A percentile compares a stretch with the other conserved stretches of the same genome.
phyloP scores from a whole-genome alignment of 139 green algal species.

The Closterium sp. region DNA sequence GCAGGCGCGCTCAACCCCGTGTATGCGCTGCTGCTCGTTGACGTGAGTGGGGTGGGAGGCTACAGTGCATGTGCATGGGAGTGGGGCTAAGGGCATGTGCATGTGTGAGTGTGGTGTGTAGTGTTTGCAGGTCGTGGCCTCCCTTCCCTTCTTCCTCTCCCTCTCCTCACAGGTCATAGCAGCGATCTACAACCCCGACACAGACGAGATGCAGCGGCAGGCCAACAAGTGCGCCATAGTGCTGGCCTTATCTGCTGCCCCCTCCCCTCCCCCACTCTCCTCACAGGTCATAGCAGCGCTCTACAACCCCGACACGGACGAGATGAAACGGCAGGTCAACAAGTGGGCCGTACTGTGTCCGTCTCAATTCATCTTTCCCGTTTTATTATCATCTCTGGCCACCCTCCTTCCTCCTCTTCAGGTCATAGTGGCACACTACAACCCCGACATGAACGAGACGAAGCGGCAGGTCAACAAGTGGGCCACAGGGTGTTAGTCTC shows the following conservation, averaged over 20 bases:
- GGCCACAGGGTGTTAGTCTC: not conserved
- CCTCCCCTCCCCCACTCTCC: too few species aligned
- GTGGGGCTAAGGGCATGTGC: too few species aligned
- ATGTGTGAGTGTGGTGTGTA: too few species aligned
- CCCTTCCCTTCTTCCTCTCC: not conserved
- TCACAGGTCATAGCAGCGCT: not conserved
- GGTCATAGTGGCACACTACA: not conserved
- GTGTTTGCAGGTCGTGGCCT: not conserved
- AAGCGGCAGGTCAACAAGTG: not conserved
- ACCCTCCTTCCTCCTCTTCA: not conserved
- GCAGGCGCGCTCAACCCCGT: constrained; percentile 1
- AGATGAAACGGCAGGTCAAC: too few species aligned
- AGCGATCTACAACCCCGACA: too few species aligned
- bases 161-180: too few species aligned
- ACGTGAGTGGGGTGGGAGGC: not conserved
- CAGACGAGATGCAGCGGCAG: too few species aligned
- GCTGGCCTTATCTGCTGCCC: too few species aligned
- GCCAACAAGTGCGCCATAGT: too few species aligned
- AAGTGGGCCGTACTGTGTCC: too few species aligned
- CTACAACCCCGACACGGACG: not conserved
- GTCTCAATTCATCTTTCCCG: too few species aligned
- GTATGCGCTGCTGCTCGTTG: not conserved
- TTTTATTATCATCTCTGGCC: not conserved
- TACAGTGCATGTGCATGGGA: too few species aligned
- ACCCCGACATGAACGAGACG: not conserved